Conservation (phyloP, 805 yeast genomes). For the Zygosaccharomyces bisporus region DNA sequence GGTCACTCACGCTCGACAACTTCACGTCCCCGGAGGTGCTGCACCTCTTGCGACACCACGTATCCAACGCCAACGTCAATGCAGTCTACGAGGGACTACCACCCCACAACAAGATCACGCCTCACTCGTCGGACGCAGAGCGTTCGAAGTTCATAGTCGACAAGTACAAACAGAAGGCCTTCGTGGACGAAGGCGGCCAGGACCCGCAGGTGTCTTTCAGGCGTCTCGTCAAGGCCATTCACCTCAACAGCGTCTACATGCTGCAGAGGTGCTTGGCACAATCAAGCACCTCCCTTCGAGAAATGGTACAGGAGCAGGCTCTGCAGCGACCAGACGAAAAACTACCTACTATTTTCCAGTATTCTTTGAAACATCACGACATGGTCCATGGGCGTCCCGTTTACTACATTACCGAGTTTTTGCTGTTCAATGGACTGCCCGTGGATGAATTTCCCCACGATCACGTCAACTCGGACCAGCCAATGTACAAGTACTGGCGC, state of each 20-base stretch:
- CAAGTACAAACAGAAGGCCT: conserved; percentile 60
- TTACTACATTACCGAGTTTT: conserved; percentile 52
- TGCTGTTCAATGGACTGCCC: conserved; percentile 53
- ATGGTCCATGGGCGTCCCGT: conserved; percentile 33
- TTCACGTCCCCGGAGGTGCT: conserved; percentile 54
- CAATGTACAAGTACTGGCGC: conserved; percentile 56
- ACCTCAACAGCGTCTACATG: conserved; percentile 40
- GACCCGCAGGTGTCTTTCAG: conserved; percentile 30
- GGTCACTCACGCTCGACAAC: conserved; percentile 73
- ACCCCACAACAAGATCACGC: conserved; percentile 28
- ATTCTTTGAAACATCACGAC: conserved; percentile 49
- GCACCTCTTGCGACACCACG: conserved; percentile 50
- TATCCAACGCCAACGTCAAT: conserved; percentile 55
- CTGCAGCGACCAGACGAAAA: conserved; percentile 18
- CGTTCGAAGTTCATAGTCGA: conserved; percentile 57
- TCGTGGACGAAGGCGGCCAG: conserved; percentile 16
- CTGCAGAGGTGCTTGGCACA: conserved; percentile 27
- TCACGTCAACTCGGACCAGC: conserved; percentile 39
- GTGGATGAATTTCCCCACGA: conserved; percentile 37
- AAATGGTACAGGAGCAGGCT: conserved; percentile 15
- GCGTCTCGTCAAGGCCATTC: conserved; percentile 49
- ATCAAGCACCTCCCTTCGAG: conserved; percentile 15
- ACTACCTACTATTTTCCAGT: conserved; percentile 39
- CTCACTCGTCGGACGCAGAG: conserved; percentile 41
- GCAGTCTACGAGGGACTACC: conserved; percentile 49